These are phyloP conservation scores for Dothiorella sarmentorum DNA, from an alignment of 2,329 filamentous ascomycete genomes.

Conservation along the genomic window DNA sequence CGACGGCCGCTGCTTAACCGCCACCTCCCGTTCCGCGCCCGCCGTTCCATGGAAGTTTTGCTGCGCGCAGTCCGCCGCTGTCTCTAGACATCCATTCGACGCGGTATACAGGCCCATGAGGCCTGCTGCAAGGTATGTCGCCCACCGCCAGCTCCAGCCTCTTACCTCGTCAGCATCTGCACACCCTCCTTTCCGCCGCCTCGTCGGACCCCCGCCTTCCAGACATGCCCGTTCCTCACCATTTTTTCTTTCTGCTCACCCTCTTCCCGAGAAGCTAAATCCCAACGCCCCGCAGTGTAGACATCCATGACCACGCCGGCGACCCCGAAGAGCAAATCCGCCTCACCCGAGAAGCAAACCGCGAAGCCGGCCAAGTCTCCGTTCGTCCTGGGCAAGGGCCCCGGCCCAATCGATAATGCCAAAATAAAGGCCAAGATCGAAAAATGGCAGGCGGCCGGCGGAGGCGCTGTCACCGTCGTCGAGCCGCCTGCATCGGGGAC, in stretches of 20 bases:
- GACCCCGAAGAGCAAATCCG: slow-evolving; percentile 28
- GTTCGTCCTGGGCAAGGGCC: slow-evolving; percentile 39
- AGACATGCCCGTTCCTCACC: too few species aligned
- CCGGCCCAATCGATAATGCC: slow-evolving; percentile 41
- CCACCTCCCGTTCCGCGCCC: background rate
- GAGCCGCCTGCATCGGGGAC: background rate
- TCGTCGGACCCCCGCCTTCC: too few species aligned
- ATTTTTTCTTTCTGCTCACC: too few species aligned
- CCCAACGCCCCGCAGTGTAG: background rate
- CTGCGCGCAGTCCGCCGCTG: background rate
- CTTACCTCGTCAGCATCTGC: slow-evolving; percentile 5
- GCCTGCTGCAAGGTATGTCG: slow-evolving; percentile 17
- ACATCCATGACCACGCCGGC: slow-evolving; percentile 21
- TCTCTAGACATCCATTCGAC: slow-evolving; percentile 3
- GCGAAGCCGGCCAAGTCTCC: slow-evolving; percentile 27
- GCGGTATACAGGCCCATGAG: slow-evolving; percentile 9
- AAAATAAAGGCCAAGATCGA: slow-evolving; percentile 71
- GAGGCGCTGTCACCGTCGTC: slow-evolving; percentile 46
- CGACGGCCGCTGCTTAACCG: background rate
- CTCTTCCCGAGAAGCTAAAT: too few species aligned
- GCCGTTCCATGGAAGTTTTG: background rate
- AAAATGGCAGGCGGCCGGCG: slow-evolving; percentile 79
- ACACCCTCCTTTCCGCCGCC: background rate
- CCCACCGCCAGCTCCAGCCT: slow-evolving; percentile 13
- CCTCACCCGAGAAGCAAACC: slow-evolving; percentile 5